Base-by-base conservation (phyloP, 331 rosid genomes). In the Rhamnella rubrinervis region DNA sequence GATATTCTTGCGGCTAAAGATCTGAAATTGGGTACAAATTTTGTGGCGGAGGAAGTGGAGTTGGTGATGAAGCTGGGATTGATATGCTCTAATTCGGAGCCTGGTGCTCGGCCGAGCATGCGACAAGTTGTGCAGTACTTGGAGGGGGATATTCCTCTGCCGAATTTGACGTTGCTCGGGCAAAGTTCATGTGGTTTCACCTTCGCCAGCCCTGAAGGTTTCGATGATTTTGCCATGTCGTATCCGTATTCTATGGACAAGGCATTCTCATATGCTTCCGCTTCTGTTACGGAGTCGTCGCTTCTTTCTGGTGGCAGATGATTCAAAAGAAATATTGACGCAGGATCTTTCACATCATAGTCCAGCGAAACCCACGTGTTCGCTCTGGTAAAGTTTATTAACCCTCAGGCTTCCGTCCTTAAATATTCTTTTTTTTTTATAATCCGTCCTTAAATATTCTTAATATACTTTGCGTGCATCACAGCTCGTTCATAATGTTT, bases 281-380 rank as follows among this genome's bases (percentile, higher is more conserved):
- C 87, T 23, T 72, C 77, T 14, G 61, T 73, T 41, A 72, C 88
- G 35, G 83, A 44, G 49, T 44, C 79, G 18, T 77, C 11, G 82
- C 78, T 79, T 55, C 85, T 85, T 55, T 88, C 89, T 7, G 83
- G 91, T 15, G 87, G 89, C 59, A 78, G 89, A 11, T 88, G 85
- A 85, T 61, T 44, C 14, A 9, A 44, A 44, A 44, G 4, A 28
- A 28, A 28, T n/a, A n/a, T n/a, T n/a, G n/a, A n/a, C n/a, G n/a
- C n/a, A n/a, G n/a, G n/a, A n/a, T n/a, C n/a, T n/a, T n/a, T n/a
- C n/a, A n/a, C n/a, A n/a, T n/a, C n/a, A n/a, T n/a, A n/a, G n/a
- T n/a, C n/a, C n/a, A n/a, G n/a, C n/a, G n/a, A n/a, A n/a, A n/a
- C n/a, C n/a, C n/a, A n/a, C n/a, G n/a, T n/a, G n/a, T n/a, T n/a